These are phyloP conservation scores for Lactarius tabidus DNA, from an alignment of 768 basidiomycete genomes.

Conservation along the genomic window DNA sequence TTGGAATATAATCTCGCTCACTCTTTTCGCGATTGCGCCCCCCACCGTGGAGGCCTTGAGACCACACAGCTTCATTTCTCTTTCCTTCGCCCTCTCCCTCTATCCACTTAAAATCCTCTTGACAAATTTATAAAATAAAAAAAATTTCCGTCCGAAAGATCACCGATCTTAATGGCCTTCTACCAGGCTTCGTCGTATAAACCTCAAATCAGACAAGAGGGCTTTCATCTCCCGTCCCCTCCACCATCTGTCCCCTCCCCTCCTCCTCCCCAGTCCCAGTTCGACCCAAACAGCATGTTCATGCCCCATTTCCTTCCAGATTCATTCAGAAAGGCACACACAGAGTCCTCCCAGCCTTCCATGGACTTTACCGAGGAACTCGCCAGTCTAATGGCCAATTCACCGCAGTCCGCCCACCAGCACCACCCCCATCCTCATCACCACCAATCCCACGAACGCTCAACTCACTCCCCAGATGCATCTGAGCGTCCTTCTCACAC, in stretches of 20 bases:
- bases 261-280: slow-evolving; percentile 30
- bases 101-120: not conserved
- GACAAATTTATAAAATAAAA: not conserved
- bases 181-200: slow-evolving; percentile 42
- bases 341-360: slow-evolving; percentile 28
- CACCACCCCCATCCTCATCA: slow-evolving; percentile 28
- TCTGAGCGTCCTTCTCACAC: slow-evolving; percentile 28
- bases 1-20: slow-evolving; percentile 12
- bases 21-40: not conserved
- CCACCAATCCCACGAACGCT: slow-evolving; percentile 40
- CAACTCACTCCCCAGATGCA: slow-evolving; percentile 36
- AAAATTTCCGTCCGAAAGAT: not conserved
- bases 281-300: slow-evolving; percentile 39
- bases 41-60: not conserved
- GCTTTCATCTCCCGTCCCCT: slow-evolving; percentile 61
- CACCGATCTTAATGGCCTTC: slow-evolving; percentile 35
- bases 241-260: slow-evolving; percentile 34
- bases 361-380: slow-evolving; percentile 67
- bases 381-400: slow-evolving; percentile 49
- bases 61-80: not conserved
- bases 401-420: slow-evolving; percentile 26
- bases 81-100: not conserved
- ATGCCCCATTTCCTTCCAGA: slow-evolving; percentile 51
- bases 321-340: slow-evolving; percentile 50
- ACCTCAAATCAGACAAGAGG: slow-evolving; percentile 65